Evolutionary conservation across 257 asterid species (phyloP), one percentile per base, ranked within the genome.

Genomic region (Penstemon davidsonii): DNA sequence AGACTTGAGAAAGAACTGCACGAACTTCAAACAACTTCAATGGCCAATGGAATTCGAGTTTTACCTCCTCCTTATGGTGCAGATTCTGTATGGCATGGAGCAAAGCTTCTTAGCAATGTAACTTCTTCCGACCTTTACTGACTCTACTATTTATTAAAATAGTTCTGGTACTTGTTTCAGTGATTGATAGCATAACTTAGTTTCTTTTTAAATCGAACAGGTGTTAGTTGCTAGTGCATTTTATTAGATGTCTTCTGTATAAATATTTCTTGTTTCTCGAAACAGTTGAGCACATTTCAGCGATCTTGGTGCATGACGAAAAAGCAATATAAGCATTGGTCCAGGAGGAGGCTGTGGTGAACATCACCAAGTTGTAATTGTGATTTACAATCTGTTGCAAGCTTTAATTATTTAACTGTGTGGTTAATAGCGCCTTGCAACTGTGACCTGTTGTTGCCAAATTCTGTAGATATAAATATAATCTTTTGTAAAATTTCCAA

Each of bases 11-110:
- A 83, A 77, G 99, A 93, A 78, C 76, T 93, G 64, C 69, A 67
- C 46, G 88, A 49, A 65, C 59, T 66, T 76, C 81, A 87, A 59
- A 82, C 96, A 38, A 58, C 75, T 39, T 74, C 82, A 67, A 67
- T 79, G 55, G 79, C 85, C 46, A 70, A 65, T 55, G 96, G 96
- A 70, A 76, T 87, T 73, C 89, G 85, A 69, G 96, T 93, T 70
- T 13, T 88, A 66, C 95, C 97, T 77, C 91, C 97, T 9, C 94
- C 96, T 57, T 78, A 83, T 76, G 99, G 97, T 36, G 74, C 79
- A 12, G 92, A 93, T 81, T 86, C 99, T 73, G 96, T 90, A 13
- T 93, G 99, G 99, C 85, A 77, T 59, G 99, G 99, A 73, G 99
- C 95, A 53, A 88, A 90, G 80, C 94, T 86, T 67, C 75, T 93